Conservation (phyloP, 2,329 filamentous ascomycete species). For the Colletotrichum horii region DNA sequence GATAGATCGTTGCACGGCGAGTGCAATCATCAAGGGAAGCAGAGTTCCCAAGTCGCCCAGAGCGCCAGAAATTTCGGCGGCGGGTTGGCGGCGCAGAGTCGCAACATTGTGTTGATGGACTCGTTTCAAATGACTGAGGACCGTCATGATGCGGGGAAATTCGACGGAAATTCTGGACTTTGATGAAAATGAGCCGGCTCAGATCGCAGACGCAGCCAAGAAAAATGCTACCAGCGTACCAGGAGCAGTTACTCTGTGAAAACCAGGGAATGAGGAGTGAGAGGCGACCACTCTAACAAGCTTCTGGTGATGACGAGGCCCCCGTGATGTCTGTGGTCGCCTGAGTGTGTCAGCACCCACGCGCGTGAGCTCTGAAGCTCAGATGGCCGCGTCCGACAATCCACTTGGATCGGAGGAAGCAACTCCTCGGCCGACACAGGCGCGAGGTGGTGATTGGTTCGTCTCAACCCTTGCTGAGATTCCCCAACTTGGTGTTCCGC, state of each 20-base stretch:
- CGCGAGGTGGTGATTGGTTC: not conserved
- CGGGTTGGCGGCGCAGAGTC: slow-evolving; percentile 51
- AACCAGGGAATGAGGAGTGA: not conserved
- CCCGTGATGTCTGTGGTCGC: not conserved
- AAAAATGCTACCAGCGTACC: not conserved
- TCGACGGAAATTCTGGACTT: not conserved
- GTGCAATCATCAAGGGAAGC: slow-evolving; percentile 85
- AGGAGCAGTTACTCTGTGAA: not conserved
- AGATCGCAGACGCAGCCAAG: not conserved
- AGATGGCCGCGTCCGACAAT: not conserved
- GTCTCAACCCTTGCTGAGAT: not conserved
- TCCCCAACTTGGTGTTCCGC: not conserved
- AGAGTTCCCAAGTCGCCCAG: slow-evolving; percentile 89
- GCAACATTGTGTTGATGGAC: slow-evolving; percentile 53
- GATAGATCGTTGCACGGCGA: slow-evolving; percentile 79
- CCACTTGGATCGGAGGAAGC: not conserved
- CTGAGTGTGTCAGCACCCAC: not conserved
- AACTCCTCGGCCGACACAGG: slow-evolving; percentile 7
- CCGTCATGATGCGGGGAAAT: slow-evolving; percentile 11
- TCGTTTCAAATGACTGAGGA: slow-evolving; percentile 23
- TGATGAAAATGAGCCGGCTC: not conserved
- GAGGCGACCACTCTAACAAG: not conserved
- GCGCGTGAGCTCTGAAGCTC: not conserved
- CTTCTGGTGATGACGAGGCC: not conserved
- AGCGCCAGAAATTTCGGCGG: slow-evolving; percentile 84